phyloP scores from a whole-genome alignment of 176 grass and related monocot species.

The Guadua angustifolia region DNA sequence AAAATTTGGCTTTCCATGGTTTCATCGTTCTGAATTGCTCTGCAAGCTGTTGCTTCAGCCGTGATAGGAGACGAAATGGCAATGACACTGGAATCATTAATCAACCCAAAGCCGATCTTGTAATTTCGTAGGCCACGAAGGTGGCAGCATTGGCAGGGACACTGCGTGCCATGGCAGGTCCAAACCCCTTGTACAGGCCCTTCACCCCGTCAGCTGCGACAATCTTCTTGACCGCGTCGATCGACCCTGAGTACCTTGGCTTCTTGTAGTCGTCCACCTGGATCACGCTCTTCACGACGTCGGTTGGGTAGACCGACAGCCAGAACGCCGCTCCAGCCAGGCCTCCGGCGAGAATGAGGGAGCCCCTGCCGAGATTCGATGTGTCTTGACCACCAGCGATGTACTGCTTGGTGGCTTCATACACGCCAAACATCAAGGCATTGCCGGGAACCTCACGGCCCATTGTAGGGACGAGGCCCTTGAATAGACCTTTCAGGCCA shows the following conservation, averaged over 20 bases:
- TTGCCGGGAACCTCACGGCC: constrained; percentile 87
- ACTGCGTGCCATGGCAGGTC: constrained; percentile 85
- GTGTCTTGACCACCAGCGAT: constrained; percentile 71
- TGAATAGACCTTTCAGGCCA: constrained; percentile 69
- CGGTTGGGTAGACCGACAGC: constrained; percentile 74
- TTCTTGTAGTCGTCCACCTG: constrained; percentile 94
- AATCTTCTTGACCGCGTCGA: constrained; percentile 78
- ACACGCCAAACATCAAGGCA: constrained; percentile 86
- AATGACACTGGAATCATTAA: neutral
- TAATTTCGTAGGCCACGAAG: constrained; percentile 82
- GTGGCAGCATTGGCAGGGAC: constrained; percentile 82
- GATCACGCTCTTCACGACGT: constrained; percentile 91
- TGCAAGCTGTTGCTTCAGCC: neutral
- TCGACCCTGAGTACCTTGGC: constrained; percentile 71
- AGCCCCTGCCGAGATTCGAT: constrained; percentile 62
- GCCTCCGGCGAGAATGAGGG: constrained; percentile 72
- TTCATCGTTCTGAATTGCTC: neutral
- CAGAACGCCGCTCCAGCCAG: constrained; percentile 74
- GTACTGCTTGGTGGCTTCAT: constrained; percentile 73
- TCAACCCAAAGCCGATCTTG: constrained; percentile 70
- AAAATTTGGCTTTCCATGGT: neutral
- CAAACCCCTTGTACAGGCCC: constrained; percentile 90
- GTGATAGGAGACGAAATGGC: constrained; percentile 6
- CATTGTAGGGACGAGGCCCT: constrained; percentile 77
- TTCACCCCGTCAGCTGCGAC: constrained; percentile 72